phyloP scores from a whole-genome alignment of 371 early-diverging fungal species.

The Rhizopus sp. region DNA sequence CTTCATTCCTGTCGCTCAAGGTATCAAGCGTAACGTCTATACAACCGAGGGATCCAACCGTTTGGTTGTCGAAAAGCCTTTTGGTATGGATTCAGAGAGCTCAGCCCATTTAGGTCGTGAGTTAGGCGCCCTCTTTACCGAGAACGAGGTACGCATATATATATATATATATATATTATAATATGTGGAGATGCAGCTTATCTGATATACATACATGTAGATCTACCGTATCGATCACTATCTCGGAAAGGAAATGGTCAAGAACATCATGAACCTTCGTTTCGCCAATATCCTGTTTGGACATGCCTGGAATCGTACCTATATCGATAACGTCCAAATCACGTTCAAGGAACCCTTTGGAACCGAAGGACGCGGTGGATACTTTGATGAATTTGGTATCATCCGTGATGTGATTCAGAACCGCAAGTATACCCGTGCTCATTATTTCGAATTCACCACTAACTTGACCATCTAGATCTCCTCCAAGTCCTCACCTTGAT shows the following conservation, averaged over 20 bases:
- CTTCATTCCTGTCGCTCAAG: constrained; percentile 83
- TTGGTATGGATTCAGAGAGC: constrained; percentile 89
- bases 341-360: constrained; percentile 99
- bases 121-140: constrained; percentile 75
- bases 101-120: constrained; percentile 70
- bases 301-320: constrained; percentile 88
- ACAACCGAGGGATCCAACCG: constrained; percentile 67
- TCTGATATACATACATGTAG: constrained; percentile 36
- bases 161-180: too few relatives aligned
- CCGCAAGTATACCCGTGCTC: constrained; percentile 49
- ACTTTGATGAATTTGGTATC: constrained; percentile 99
- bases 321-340: constrained; percentile 95
- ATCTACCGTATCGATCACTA: constrained; percentile 98
- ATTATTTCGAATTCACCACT: background rate
- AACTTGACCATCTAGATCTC: constrained; percentile 53
- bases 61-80: constrained; percentile 97
- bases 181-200: background rate
- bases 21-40: constrained; percentile 74
- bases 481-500: constrained; percentile 90
- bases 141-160: constrained; percentile 65
- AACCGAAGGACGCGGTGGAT: constrained; percentile 98
- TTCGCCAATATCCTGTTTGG: constrained; percentile 95
- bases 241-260: constrained; percentile 99
- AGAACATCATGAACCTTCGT: constrained; percentile 91
- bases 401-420: constrained; percentile 99